Conservation (phyloP, 352 stramenopile species). For the Globisporangium heterothallicum region DNA sequence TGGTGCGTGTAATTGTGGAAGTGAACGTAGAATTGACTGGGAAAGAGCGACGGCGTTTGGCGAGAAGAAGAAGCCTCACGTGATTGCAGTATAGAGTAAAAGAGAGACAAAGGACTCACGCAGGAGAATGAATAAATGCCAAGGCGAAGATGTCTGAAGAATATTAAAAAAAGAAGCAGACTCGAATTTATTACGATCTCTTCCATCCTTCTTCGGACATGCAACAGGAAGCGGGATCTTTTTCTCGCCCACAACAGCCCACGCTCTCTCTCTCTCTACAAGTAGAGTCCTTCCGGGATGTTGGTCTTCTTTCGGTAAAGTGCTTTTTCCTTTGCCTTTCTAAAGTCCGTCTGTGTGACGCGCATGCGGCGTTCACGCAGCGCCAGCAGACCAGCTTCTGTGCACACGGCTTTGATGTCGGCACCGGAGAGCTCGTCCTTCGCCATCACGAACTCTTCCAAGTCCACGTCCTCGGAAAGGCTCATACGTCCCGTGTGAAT, state of each 20-base stretch:
- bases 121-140: too few species aligned
- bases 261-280: conserved; percentile 65
- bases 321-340: conserved; percentile 99
- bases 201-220: too few species aligned
- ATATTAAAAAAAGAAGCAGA: conserved; percentile 6
- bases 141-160: not conserved
- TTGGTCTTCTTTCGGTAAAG: conserved; percentile 99
- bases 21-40: too few species aligned
- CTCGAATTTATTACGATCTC: not conserved
- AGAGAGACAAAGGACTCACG: too few species aligned
- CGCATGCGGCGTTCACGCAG: conserved; percentile 99
- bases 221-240: too few species aligned
- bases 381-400: conserved; percentile 98
- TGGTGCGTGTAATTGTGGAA: too few species aligned
- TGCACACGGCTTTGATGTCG: conserved; percentile 99
- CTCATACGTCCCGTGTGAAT: conserved; percentile 99
- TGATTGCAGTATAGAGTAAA: too few species aligned
- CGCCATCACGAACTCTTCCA: conserved; percentile 99
- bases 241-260: not conserved
- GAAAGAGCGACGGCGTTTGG: too few species aligned
- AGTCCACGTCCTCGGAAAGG: conserved; percentile 96
- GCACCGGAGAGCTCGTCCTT: conserved; percentile 99
- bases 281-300: conserved; percentile 98
- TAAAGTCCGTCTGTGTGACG: conserved; percentile 99
- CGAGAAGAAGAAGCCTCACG: too few species aligned